Evolutionary conservation across 805 yeast species (phyloP).

Genomic region (Yamadazyma takamatsuzukensis): DNA sequence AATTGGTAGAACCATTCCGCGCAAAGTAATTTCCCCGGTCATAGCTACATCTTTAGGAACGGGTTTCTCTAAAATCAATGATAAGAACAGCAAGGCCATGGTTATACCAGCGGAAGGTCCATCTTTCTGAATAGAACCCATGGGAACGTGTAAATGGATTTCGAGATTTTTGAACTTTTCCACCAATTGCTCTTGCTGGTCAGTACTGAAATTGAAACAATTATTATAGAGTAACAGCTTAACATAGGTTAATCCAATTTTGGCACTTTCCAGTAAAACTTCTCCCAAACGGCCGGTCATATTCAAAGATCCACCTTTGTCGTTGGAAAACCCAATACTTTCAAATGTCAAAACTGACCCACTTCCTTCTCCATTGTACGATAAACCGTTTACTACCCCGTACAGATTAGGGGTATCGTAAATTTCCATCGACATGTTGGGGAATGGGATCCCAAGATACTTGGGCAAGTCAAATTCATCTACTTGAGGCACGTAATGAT

Average conservation of each 20-base stretch:
- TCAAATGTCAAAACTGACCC: slow-evolving; percentile 82
- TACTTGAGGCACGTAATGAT: slow-evolving; percentile 39
- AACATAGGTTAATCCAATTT: slow-evolving; percentile 73
- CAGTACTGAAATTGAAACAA: slow-evolving; percentile 26
- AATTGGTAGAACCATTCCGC: slow-evolving; percentile 76
- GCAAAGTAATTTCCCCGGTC: slow-evolving; percentile 82
- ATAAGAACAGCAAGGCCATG: slow-evolving; percentile 45
- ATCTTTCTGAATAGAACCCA: slow-evolving; percentile 46
- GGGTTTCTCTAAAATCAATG: slow-evolving; percentile 40
- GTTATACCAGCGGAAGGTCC: slow-evolving; percentile 50
- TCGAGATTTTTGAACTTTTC: slow-evolving; percentile 51
- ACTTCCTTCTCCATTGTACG: slow-evolving; percentile 82
- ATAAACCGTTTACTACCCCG: slow-evolving; percentile 84
- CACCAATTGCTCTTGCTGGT: slow-evolving; percentile 27
- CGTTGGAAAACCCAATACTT: slow-evolving; percentile 54
- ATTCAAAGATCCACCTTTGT: slow-evolving; percentile 43
- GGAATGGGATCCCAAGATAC: slow-evolving; percentile 66
- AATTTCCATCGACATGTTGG: slow-evolving; percentile 30
- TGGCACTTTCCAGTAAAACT: slow-evolving; percentile 76
- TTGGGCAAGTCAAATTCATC: slow-evolving; percentile 54
- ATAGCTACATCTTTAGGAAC: slow-evolving; percentile 57
- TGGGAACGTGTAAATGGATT: slow-evolving; percentile 51
- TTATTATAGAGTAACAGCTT: slow-evolving; percentile 47
- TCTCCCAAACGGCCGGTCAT: slow-evolving; percentile 84
- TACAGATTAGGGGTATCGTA: slow-evolving; percentile 23